Conservation (phyloP, 2,329 filamentous ascomycete species). For the Venturia asperata region DNA sequence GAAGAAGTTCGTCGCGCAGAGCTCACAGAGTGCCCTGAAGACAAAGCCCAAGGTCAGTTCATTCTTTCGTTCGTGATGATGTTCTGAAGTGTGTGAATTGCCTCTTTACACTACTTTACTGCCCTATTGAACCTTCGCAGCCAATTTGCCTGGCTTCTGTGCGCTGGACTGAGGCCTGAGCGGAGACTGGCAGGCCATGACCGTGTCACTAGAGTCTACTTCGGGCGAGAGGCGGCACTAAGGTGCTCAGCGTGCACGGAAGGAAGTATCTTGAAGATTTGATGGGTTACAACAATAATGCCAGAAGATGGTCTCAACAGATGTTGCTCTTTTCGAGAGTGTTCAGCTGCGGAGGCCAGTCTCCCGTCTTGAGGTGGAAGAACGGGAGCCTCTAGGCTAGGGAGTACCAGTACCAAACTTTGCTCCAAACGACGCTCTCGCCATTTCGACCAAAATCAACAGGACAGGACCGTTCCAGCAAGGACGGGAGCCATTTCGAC, state of each 20-base stretch:
- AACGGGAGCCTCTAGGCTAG: slow-evolving; percentile 2
- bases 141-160: neutral
- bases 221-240: slow-evolving; percentile 2
- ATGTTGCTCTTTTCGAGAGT: neutral
- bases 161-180: neutral
- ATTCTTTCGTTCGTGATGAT: slow-evolving; percentile 11
- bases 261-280: slow-evolving; percentile 5
- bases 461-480: neutral
- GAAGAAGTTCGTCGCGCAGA: slow-evolving; percentile 60
- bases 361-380: neutral
- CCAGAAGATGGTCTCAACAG: neutral
- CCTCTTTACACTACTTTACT: neutral
- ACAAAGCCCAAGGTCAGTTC: slow-evolving; percentile 70
- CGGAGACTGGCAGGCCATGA: neutral
- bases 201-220: neutral
- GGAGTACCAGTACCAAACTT: neutral
- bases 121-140: neutral
- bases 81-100: neutral
- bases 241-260: neutral
- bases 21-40: slow-evolving; percentile 70
- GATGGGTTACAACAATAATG: neutral
- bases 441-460: neutral
- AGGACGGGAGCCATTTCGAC: neutral
- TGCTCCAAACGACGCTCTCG: neutral
- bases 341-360: neutral